phyloP scores from a whole-genome alignment of 2,329 filamentous ascomycete genomes.

The Pseudogymnoascus sp. region DNA sequence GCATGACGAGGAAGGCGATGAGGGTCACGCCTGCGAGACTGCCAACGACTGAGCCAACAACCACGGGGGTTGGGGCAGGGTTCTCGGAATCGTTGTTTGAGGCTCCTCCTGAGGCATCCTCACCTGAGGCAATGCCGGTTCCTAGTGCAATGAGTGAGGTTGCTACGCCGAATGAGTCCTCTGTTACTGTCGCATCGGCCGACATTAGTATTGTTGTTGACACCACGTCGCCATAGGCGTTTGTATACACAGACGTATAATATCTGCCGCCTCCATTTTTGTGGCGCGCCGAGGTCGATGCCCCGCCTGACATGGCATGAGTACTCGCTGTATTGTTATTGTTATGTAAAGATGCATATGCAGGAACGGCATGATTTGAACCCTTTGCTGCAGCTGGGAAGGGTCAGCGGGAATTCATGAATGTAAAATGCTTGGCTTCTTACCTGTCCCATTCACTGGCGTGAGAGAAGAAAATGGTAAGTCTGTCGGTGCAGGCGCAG shows the following conservation, averaged over 20 bases:
- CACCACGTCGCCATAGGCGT: background rate
- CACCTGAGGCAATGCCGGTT: conserved; percentile 10
- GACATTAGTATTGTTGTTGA: conserved; percentile 2
- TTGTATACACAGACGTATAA: conserved; percentile 1
- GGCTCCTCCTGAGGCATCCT: background rate
- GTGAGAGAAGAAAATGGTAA: background rate
- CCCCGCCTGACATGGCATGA: background rate
- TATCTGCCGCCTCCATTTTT: background rate
- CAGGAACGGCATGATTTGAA: background rate
- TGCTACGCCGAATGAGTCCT: background rate
- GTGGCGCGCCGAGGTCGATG: background rate
- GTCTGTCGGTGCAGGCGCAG: background rate
- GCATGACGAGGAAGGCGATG: conserved; percentile 44
- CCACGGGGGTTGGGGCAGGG: conserved; percentile 20
- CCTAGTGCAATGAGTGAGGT: conserved; percentile 12
- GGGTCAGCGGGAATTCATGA: background rate
- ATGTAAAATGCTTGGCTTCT: background rate
- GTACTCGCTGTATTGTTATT: background rate
- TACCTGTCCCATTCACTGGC: background rate
- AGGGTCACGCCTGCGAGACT: conserved; percentile 49
- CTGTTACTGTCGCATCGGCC: conserved; percentile 9
- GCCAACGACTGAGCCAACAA: conserved; percentile 27
- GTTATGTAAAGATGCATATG: background rate
- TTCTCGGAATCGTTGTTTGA: conserved; percentile 15
- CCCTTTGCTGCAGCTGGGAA: background rate